Base-by-base conservation (phyloP, 305 asterid species). In the Solanum hybrid region DNA sequence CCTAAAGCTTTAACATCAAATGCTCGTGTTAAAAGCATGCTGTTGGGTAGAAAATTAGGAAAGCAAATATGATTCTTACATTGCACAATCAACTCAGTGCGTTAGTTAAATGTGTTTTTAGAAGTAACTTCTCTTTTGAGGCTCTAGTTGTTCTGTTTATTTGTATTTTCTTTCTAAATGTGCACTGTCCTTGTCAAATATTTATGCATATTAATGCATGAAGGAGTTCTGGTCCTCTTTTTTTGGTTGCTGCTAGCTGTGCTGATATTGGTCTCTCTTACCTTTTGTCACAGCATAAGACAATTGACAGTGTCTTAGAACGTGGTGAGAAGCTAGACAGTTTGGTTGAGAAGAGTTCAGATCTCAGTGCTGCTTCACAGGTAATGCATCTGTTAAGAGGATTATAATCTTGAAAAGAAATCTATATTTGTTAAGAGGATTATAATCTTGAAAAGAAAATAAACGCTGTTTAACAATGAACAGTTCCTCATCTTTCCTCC, bases 351-450 rank as follows among this genome's bases (percentile, higher is more conserved):
- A 97, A 97, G 96, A 97, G 99, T 93, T 97, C 99, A 78, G 99
- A 97, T 93, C 98, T 97, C 78, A 97, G 98, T 86, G 95, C 98
- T 89, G 98, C 99, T 92, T 97, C 99, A 88, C 98, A 96, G 98
- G 99, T 97, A 61, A 61, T 61, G 73, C 73, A 61, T 40, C 33
- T 40, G 37, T 42, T 82, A 9, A 28, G 39, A 11, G 75, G 57
- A 64, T 5, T 10, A 51, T 74, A 78, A 20, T 34, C 28, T 77
- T 35, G 20, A 78, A 78, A 61, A 61, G 71, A 61, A 61, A 78
- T 61, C 9, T 26, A 40, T 40, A 26, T 24, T 16, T 80, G 36
- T 81, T 81, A 16, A 35, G 80, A 11, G 74, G 57, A 64, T 7
- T 24, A 51, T 74, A 35, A 20, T 35, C 29, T 77, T 35, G 51